These are phyloP conservation scores for Xanthoconium stramineum DNA, from an alignment of 768 basidiomycete genomes.

Conservation along the genomic window DNA sequence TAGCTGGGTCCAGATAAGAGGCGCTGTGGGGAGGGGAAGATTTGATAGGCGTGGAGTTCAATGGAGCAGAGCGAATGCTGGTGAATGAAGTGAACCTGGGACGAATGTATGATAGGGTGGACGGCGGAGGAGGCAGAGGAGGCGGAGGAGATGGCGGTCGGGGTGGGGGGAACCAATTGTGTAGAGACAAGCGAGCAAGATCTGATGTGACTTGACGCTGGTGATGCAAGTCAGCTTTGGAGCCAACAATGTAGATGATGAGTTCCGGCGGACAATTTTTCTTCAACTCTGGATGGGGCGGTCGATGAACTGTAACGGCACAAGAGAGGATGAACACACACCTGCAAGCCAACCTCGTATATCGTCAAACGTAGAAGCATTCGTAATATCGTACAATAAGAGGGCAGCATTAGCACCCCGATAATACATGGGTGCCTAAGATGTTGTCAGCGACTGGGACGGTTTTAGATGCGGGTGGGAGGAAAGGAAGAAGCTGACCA, in stretches of 20 bases:
- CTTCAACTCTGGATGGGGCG: conserved; percentile 63
- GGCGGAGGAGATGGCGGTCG: conserved; percentile 63
- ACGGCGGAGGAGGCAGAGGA: conserved; percentile 49
- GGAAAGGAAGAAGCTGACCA: conserved; percentile 48
- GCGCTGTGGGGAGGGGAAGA: conserved; percentile 55
- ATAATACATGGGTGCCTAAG: conserved; percentile 93
- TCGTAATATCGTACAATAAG: conserved; percentile 93
- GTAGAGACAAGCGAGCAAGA: conserved; percentile 77
- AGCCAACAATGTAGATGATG: conserved; percentile 92
- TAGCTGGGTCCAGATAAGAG: conserved; percentile 60
- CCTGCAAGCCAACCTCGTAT: conserved; percentile 91
- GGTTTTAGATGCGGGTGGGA: conserved; percentile 7
- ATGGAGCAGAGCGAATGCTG: conserved; percentile 60
- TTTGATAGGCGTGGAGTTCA: conserved; percentile 41
- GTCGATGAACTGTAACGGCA: neutral
- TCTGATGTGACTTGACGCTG: conserved; percentile 78
- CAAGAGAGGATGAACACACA: conserved; percentile 29
- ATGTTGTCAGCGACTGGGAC: conserved; percentile 15
- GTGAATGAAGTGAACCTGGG: conserved; percentile 38
- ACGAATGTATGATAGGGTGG: conserved; percentile 36
- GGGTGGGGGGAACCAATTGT: conserved; percentile 87
- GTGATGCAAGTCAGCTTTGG: conserved; percentile 78
- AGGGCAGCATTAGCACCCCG: conserved; percentile 93
- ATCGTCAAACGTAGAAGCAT: conserved; percentile 83
- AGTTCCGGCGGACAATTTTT: conserved; percentile 86